phyloP scores from a whole-genome alignment of 2,329 filamentous ascomycete species.

The Alternaria angustiovoidea region DNA sequence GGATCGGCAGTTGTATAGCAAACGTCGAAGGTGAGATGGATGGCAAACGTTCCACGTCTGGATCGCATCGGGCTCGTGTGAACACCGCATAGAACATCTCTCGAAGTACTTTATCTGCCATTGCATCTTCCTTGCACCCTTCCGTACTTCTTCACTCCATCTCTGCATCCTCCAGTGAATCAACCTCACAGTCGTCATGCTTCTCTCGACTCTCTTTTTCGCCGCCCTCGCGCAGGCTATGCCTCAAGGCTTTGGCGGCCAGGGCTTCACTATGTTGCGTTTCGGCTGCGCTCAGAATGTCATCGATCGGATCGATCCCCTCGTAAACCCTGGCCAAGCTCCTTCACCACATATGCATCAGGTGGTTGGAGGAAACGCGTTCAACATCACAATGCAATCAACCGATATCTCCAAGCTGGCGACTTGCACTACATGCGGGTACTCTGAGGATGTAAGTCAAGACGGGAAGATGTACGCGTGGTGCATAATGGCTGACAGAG shows the following conservation, averaged over 20 bases:
- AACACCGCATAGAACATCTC: not conserved
- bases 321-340: conserved; percentile 48
- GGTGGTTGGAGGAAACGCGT: conserved; percentile 56
- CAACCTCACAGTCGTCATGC: conserved; percentile 20
- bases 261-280: conserved; percentile 40
- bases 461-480: not conserved
- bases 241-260: conserved; percentile 27
- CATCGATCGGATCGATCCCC: conserved; percentile 43
- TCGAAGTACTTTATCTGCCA: conserved; percentile 1
- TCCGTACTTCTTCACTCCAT: not conserved
- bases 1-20: conserved; percentile 5
- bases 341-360: conserved; percentile 51
- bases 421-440: conserved; percentile 54
- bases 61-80: not conserved
- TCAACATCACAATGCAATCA: conserved; percentile 56
- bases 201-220: conserved; percentile 32
- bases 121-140: not conserved
- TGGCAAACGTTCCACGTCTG: not conserved
- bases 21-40: not conserved
- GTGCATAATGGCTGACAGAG: not conserved
- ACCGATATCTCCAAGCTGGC: conserved; percentile 39
- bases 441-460: conserved; percentile 28
- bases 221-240: conserved; percentile 30
- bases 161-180: not conserved
- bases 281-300: conserved; percentile 45